These are phyloP conservation scores for Brassica incana DNA, from an alignment of 345 rosid genomes.

Conservation along the genomic window DNA sequence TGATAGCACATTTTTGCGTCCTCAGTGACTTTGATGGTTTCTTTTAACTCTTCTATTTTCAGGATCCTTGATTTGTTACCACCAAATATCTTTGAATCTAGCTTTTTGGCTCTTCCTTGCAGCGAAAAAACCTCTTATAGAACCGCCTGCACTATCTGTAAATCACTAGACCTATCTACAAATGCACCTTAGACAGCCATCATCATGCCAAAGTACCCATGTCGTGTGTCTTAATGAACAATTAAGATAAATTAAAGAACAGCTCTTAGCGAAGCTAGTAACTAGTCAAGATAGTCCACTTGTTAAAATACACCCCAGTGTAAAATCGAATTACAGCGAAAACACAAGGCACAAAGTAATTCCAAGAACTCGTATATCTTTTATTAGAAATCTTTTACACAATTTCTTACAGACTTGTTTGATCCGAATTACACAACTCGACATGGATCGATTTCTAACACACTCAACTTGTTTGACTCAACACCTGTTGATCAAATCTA, in stretches of 20 bases:
- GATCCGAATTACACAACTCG: too few relatives aligned
- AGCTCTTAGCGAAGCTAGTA: slow-evolving; percentile 2
- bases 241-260: slow-evolving; percentile 10
- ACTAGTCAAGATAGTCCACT: too few relatives aligned
- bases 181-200: slow-evolving; percentile 88
- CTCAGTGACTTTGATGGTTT: slow-evolving; percentile 71
- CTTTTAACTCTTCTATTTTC: slow-evolving; percentile 81
- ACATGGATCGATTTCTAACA: too few relatives aligned
- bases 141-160: slow-evolving; percentile 86
- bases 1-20: slow-evolving; percentile 83
- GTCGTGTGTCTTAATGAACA: slow-evolving; percentile 68
- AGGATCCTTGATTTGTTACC: slow-evolving; percentile 92
- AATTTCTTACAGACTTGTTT: too few relatives aligned
- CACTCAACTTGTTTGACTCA: too few relatives aligned
- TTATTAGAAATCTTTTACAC: too few relatives aligned
- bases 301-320: too few relatives aligned
- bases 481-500: too few relatives aligned
- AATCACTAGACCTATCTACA: slow-evolving; percentile 77
- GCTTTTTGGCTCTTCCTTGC: slow-evolving; percentile 72
- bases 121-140: slow-evolving; percentile 70
- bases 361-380: too few relatives aligned
- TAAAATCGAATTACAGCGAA: too few relatives aligned
- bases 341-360: too few relatives aligned
- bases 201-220: slow-evolving; percentile 87
- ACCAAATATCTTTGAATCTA: slow-evolving; percentile 92